phyloP scores from a whole-genome alignment of 164 flowering plant genomes.

The Vitis cinerea region DNA sequence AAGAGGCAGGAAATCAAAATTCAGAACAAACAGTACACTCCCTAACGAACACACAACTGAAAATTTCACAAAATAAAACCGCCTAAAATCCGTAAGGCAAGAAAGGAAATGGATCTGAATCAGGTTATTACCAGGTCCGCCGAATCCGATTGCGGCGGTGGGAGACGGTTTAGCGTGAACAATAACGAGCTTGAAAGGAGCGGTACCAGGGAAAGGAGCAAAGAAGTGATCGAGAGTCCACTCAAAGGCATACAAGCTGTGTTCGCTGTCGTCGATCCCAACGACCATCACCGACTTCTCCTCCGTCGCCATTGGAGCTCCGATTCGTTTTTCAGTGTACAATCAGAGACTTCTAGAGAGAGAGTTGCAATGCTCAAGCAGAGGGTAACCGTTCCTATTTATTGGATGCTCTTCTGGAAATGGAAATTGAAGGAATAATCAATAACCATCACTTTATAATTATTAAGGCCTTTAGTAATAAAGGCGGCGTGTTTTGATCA shows the following conservation, averaged over 20 bases:
- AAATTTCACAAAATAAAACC: not conserved
- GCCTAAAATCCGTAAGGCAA: not conserved
- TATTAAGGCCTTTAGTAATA: no score
- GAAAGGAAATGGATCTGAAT: not conserved
- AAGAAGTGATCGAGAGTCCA: constrained; percentile 82
- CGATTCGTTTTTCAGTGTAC: not conserved
- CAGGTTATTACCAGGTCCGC: constrained; percentile 54
- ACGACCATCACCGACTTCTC: constrained; percentile 72
- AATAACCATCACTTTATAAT: no score
- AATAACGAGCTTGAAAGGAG: constrained; percentile 62
- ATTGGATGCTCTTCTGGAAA: no score
- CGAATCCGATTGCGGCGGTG: constrained; percentile 50
- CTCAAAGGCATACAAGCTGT: constrained; percentile 65
- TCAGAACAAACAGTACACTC: no score
- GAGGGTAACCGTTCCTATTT: no score
- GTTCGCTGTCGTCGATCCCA: constrained; percentile 75
- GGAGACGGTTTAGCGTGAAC: constrained; percentile 72
- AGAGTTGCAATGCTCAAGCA: no score
- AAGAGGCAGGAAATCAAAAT: no score
- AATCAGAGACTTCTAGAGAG: not conserved
- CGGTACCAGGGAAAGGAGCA: constrained; percentile 27
- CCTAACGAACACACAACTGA: no score
- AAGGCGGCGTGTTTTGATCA: no score
- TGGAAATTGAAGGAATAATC: no score
- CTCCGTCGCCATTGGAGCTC: constrained; percentile 16